Evolutionary conservation across 768 basidiomycete species (phyloP).

Genomic region (Tricholomella constricta): DNA sequence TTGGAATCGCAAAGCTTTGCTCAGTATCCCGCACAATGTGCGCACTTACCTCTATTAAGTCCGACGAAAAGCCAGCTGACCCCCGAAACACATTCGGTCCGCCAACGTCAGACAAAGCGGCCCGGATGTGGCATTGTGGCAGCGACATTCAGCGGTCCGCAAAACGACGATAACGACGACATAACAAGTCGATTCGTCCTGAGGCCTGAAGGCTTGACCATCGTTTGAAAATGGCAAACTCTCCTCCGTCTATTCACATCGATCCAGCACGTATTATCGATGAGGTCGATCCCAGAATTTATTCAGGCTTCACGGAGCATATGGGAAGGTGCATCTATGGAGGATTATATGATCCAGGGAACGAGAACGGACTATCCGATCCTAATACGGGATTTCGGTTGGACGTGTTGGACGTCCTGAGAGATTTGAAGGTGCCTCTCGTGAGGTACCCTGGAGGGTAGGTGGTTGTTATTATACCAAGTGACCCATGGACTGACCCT

Average conservation of each 20-base stretch:
- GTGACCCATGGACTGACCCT: background rate
- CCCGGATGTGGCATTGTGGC: too few relatives aligned
- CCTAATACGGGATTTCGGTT: constrained; percentile 47
- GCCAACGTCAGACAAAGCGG: too few relatives aligned
- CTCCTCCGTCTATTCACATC: constrained; percentile 37
- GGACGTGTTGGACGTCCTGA: constrained; percentile 49
- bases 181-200: too few relatives aligned
- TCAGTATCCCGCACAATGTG: too few relatives aligned
- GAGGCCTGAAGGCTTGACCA: too few relatives aligned
- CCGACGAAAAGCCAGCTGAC: too few relatives aligned
- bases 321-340: constrained; percentile 59
- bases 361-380: constrained; percentile 37
- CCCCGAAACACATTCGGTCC: too few relatives aligned
- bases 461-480: constrained; percentile 7
- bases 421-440: constrained; percentile 48
- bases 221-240: background rate
- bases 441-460: constrained; percentile 57
- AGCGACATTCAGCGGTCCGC: too few relatives aligned
- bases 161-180: too few relatives aligned
- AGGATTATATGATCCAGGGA: constrained; percentile 44
- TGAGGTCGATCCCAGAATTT: constrained; percentile 50
- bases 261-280: constrained; percentile 43
- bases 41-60: too few relatives aligned
- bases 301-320: constrained; percentile 65
- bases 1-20: too few relatives aligned